A percentile compares a stretch with the other conserved stretches of the same genome.
Conservation (phyloP, 75 land plant species). For the Cunninghamia lanceolata region DNA sequence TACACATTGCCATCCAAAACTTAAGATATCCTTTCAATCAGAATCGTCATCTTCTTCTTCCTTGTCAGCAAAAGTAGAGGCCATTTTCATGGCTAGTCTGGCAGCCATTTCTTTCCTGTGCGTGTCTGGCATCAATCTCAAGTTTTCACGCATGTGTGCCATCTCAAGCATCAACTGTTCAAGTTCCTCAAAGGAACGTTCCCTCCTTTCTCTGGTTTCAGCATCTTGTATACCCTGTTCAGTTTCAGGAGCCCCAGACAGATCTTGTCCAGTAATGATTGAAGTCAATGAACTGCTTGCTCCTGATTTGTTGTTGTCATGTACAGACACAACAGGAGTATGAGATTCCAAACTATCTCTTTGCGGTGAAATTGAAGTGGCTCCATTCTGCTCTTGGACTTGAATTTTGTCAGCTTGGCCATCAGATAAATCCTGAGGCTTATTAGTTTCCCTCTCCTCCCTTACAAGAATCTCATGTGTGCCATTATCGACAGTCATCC, state of each 20-base stretch:
- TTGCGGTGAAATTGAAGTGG: neutral
- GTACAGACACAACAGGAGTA: neutral
- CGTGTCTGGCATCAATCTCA: constrained; percentile 85
- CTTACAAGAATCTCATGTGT: neutral
- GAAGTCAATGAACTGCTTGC: constrained; percentile 3
- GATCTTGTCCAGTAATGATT: neutral
- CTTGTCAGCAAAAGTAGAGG: constrained; percentile 79
- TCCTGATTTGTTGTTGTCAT: neutral
- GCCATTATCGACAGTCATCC: constrained; percentile 20
- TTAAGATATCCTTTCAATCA: neutral
- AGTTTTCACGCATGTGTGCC: constrained; percentile 68
- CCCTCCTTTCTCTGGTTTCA: neutral
- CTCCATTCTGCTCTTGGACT: constrained; percentile 1
- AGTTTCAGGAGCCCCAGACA: neutral
- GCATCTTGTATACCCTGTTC: constrained; percentile 2
- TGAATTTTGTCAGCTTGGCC: neutral
- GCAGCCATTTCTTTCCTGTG: constrained; percentile 97
- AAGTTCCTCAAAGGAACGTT: constrained; percentile 44
- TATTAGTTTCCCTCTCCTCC: neutral
- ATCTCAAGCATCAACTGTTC: constrained; percentile 91
- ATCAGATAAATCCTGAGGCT: neutral
- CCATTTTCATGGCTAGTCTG: constrained; percentile 84
- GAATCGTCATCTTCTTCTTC: constrained; percentile 51
- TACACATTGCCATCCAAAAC: neutral
- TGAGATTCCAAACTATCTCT: neutral